Evolutionary conservation across 331 rosid genomes (phyloP).

Genomic region (Acacia concinna): DNA sequence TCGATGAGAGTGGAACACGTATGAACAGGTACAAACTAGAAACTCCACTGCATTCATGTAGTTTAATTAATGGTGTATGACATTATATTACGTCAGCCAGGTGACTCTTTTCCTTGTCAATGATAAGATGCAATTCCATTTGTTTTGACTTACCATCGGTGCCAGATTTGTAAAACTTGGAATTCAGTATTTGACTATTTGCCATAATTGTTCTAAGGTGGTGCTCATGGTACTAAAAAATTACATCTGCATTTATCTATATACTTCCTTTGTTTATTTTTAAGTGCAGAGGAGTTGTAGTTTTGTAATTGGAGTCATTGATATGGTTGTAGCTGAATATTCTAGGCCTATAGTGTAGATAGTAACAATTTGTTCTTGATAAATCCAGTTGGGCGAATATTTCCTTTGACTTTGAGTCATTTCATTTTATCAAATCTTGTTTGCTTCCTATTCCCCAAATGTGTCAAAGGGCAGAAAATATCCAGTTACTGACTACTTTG

Average conservation of each 20-base stretch:
- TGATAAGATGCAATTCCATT: background rate
- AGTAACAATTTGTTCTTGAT: slow-evolving; percentile 23
- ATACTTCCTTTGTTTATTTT: background rate
- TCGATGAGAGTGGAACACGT: slow-evolving; percentile 71
- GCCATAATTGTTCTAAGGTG: slow-evolving; percentile 23
- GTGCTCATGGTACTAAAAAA: background rate
- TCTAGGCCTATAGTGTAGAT: background rate
- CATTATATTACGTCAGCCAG: slow-evolving; percentile 16
- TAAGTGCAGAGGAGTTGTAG: background rate
- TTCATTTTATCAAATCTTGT: slow-evolving; percentile 2
- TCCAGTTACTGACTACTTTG: background rate
- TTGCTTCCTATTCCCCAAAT: background rate
- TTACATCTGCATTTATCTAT: background rate
- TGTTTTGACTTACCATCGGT: slow-evolving; percentile 21
- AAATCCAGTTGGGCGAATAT: background rate
- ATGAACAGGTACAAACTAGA: slow-evolving; percentile 70
- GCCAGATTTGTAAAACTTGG: slow-evolving; percentile 15
- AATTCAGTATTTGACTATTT: slow-evolving; percentile 11
- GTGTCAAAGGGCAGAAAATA: slow-evolving; percentile 4
- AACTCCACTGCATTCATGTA: slow-evolving; percentile 21
- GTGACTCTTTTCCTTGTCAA: slow-evolving; percentile 5
- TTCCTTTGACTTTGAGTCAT: background rate
- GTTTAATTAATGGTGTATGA: slow-evolving; percentile 21
- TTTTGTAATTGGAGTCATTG: background rate
- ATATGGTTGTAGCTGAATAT: background rate